A percentile compares a stretch with the other conserved stretches of the same genome.
Evolutionary conservation across 495 filamentous ascomycete species (phyloP).

Genomic region (Hypoxylon intermedium): DNA sequence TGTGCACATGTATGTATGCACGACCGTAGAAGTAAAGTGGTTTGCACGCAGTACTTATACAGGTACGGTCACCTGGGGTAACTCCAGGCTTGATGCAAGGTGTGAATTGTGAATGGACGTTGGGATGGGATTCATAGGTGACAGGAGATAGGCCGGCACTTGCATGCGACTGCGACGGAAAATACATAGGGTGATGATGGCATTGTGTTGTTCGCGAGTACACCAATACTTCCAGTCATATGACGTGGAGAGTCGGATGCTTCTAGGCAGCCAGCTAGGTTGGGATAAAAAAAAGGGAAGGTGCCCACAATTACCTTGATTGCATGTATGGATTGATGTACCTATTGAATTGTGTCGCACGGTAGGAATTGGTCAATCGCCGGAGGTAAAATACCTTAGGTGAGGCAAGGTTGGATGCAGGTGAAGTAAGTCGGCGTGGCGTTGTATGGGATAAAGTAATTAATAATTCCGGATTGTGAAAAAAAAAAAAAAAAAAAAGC

Average conservation of each 20-base stretch:
- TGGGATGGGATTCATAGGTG: not conserved
- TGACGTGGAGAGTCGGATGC: conserved; percentile 35
- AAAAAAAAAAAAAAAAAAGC: conserved; percentile 5
- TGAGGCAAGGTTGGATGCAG: not conserved
- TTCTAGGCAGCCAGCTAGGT: not conserved
- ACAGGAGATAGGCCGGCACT: conserved; percentile 27
- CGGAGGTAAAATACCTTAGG: no score
- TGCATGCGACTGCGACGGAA: conserved; percentile 19
- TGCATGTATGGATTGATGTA: no score
- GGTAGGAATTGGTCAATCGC: no score
- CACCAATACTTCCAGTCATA: conserved; percentile 34
- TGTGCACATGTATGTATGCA: no score
- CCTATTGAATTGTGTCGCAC: no score
- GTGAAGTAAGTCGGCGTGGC: no score
- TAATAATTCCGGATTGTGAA: no score
- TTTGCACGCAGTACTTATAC: no score
- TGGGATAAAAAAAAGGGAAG: conserved; percentile 8
- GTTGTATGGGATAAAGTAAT: no score
- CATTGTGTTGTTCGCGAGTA: conserved; percentile 30
- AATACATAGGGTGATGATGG: conserved; percentile 39
- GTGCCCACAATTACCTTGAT: conserved; percentile 18
- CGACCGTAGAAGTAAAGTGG: no score
- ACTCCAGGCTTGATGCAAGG: not conserved
- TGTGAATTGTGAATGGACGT: not conserved
- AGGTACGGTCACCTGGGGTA: not conserved